These are phyloP conservation scores for Colletotrichum zoysiae DNA, from an alignment of 2,329 filamentous ascomycete species.

Conservation along the genomic window DNA sequence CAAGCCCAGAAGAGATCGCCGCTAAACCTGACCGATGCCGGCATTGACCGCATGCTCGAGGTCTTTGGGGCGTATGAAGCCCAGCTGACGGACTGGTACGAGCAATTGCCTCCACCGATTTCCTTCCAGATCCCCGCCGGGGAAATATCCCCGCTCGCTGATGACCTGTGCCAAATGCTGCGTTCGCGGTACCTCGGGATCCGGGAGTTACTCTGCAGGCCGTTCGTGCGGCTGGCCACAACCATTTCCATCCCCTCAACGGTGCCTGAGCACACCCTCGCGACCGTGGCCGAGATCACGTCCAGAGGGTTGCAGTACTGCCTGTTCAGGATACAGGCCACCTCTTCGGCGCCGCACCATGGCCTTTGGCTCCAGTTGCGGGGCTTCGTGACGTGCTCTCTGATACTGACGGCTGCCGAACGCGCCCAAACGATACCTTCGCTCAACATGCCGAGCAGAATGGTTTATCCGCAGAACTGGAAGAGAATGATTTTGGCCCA, in stretches of 20 bases:
- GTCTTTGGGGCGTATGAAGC: conserved; percentile 37
- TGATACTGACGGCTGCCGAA: conserved; percentile 33
- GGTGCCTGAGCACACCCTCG: conserved; percentile 13
- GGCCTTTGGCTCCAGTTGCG: conserved; percentile 36
- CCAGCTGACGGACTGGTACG: conserved; percentile 40
- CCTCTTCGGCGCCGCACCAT: conserved; percentile 17
- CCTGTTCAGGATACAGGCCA: conserved; percentile 32
- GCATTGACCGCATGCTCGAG: conserved; percentile 40
- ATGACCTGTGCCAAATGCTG: conserved; percentile 38
- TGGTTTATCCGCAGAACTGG: conserved; percentile 32
- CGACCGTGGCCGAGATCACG: conserved; percentile 22
- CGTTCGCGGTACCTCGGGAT: conserved; percentile 30
- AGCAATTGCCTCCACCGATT: conserved; percentile 22
- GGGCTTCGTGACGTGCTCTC: conserved; percentile 37
- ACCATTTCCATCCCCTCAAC: conserved; percentile 32
- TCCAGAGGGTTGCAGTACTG: conserved; percentile 35
- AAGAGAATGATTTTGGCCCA: conserved; percentile 25
- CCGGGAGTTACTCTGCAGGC: conserved; percentile 30
- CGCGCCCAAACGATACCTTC: conserved; percentile 31
- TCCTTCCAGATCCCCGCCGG: conserved; percentile 35
- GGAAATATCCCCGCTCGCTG: conserved; percentile 18
- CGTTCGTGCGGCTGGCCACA: conserved; percentile 36
- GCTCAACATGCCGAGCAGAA: conserved; percentile 31
- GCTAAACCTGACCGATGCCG: conserved; percentile 23
- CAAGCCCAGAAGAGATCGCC: conserved; percentile 19